Evolutionary conservation across 345 rosid species (phyloP), one percentile per base, ranked within the genome.

Genomic region (Citrus maxima): DNA sequence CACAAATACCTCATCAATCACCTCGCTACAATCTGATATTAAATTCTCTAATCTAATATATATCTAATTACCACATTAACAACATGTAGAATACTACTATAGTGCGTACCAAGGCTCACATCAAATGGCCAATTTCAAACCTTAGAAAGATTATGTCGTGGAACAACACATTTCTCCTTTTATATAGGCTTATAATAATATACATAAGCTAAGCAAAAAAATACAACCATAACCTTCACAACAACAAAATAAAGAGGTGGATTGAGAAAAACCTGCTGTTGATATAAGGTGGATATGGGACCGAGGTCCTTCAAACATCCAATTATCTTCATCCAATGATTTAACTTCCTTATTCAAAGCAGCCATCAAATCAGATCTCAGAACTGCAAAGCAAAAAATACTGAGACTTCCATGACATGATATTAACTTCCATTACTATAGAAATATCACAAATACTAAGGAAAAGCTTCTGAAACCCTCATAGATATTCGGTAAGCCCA

Each of bases 291-390:
- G 83, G 77, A 96, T 92, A 67, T 93, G 90, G 12, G 97, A 96
- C 70, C 94, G 98, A 54, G 97, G 99, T 40, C 93, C 98, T 65
- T 93, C 91, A 63, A 94, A 94, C 89, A 84, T 94, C 99, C 98
- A 96, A 79, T 77, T 90, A 85, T 96, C 99, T 80, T 91, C 95
- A 75, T 96, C 99, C 88, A 96, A 71, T 10, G 95, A 89, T 82
- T 89, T 94, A 77, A 91, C 98, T 88, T 85, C 91, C 88, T 92
- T 91, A 78, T 91, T 84, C 42, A 95, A 87, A 49, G 90, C 86
- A 82, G 82, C 87, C 90, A 88, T 86, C 77, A 95, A 70, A 88
- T 95, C 99, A 80, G 90, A 82, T 78, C 91, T 93, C 85, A 96
- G 79, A 74, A 86, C 99, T 95, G 88, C 85, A 82, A 64, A 62